Evolutionary conservation across 176 grass and related monocot species (phyloP), one percentile per base, ranked within the genome.

Genomic region (Aegilops longissima): DNA sequence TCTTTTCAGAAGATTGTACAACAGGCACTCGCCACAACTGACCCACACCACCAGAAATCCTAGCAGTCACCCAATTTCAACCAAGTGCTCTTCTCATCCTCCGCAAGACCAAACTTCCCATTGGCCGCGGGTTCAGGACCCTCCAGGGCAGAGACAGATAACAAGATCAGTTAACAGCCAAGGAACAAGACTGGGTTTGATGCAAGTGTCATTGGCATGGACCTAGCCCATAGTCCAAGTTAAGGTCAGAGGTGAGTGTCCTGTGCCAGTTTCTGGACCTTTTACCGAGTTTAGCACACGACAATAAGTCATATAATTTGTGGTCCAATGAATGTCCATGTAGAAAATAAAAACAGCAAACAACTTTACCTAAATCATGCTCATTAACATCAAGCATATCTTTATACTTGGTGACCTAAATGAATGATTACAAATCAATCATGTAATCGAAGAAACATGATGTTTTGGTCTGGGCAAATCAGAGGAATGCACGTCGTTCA

Each of bases 331-430:
- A 47, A 86, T 61, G 61, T 76, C 5, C 12, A 25, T 30, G 54
- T 40, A 84, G 52, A 82, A 63, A 76, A 73, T 45, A 92, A 44
- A 44, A 44, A 12, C 10, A 12, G 10, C 42, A 82, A 33, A 80
- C 54, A 84, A 83, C 65, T 51, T 86, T 89, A 94, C 91, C 96
- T 68, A 88, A 80, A 94, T 91, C 93, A 64, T 98, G 93, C 61
- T 78, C 84, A 87, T 98, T 98, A 83, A 79, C 86, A 85, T 98
- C 91, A 85, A 98, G 93, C 88, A 95, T 89, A 40, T 92, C 35
- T 62, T 47, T 61, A 45, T 73, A 21, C 23, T 61, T 73, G 73
- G 58, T 21, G 10, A 64, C 11, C 56, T 61, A 63, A 61, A 81
- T 11, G 2, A 31, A 31, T 31, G 10, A 54, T 21, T 54, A 87